Evolutionary conservation across 2,329 filamentous ascomycete genomes (phyloP).

Genomic region (Dothiorella sarmentorum): DNA sequence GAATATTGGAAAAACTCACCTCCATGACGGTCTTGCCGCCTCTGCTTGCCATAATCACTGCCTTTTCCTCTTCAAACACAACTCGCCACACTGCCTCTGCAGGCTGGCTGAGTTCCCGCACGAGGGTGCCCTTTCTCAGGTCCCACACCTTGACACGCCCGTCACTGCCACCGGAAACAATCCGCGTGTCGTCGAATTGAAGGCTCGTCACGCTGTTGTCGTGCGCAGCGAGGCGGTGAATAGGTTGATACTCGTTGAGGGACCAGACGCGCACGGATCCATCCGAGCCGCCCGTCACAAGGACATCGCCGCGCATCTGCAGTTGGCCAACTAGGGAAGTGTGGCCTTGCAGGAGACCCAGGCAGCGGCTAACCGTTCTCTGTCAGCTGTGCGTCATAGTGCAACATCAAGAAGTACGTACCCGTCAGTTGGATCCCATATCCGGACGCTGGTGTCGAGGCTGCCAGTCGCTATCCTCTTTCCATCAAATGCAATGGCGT

Average conservation of each 20-base stretch:
- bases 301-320: conserved; percentile 89
- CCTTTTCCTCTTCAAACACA: conserved; percentile 97
- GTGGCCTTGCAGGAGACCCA: conserved; percentile 91
- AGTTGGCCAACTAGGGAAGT: conserved; percentile 95
- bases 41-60: conserved; percentile 88
- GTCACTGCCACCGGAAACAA: conserved; percentile 94
- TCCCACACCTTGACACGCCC: conserved; percentile 99
- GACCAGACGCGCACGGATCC: conserved; percentile 97
- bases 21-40: conserved; percentile 93
- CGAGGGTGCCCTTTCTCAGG: conserved; percentile 82
- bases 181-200: conserved; percentile 92
- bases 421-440: conserved; percentile 89
- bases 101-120: conserved; percentile 85
- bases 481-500: conserved; percentile 96
- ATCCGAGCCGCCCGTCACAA: conserved; percentile 94
- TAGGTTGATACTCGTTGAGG: conserved; percentile 81
- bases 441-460: conserved; percentile 91
- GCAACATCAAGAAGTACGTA: conserved; percentile 48
- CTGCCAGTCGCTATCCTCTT: conserved; percentile 91
- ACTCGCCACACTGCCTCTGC: conserved; percentile 97
- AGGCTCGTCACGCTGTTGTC: conserved; percentile 98
- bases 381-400: conserved; percentile 19
- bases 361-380: conserved; percentile 47
- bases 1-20: too few relatives aligned
- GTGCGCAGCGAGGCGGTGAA: conserved; percentile 91